Conservation (phyloP, 495 filamentous ascomycete species). For the Diplogelasinospora grovesii region DNA sequence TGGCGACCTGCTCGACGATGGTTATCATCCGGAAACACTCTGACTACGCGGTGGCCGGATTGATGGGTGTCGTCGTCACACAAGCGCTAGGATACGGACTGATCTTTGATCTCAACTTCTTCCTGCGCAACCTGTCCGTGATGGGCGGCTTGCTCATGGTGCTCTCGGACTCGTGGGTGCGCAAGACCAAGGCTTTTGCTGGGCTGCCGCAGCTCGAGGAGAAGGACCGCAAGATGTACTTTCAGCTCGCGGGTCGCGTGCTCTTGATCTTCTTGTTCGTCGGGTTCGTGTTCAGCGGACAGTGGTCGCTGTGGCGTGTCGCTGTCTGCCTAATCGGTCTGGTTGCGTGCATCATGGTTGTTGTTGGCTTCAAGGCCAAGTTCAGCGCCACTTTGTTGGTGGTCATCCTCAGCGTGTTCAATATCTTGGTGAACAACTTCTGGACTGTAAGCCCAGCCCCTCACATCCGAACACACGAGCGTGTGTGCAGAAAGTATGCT, state of each 20-base stretch:
- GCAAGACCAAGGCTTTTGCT: conserved; percentile 94
- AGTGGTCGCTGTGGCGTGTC: conserved; percentile 83
- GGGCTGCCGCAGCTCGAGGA: conserved; percentile 90
- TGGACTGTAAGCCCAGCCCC: conserved; percentile 77
- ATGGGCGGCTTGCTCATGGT: conserved; percentile 97
- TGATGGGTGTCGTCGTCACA: conserved; percentile 86
- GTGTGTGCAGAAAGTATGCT: conserved; percentile 8
- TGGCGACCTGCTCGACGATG: conserved; percentile 72
- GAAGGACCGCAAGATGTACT: conserved; percentile 99
- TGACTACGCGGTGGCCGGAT: conserved; percentile 83
- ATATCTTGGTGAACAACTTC: conserved; percentile 97
- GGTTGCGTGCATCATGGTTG: conserved; percentile 95
- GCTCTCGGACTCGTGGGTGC: conserved; percentile 93
- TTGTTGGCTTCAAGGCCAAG: conserved; percentile 99
- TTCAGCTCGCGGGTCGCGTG: conserved; percentile 95
- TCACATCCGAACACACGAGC: neutral
- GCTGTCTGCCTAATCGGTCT: conserved; percentile 75
- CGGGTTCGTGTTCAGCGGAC: conserved; percentile 90
- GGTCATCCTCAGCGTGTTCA: conserved; percentile 91
- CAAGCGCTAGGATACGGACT: conserved; percentile 96
- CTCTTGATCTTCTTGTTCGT: conserved; percentile 94
- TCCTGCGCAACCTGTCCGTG: conserved; percentile 95
- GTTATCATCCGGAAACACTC: conserved; percentile 89
- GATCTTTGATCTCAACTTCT: conserved; percentile 99
- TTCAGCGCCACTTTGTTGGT: conserved; percentile 93